phyloP scores from a whole-genome alignment of 2,329 filamentous ascomycete species.

The Microdochium trichocladiopsis region DNA sequence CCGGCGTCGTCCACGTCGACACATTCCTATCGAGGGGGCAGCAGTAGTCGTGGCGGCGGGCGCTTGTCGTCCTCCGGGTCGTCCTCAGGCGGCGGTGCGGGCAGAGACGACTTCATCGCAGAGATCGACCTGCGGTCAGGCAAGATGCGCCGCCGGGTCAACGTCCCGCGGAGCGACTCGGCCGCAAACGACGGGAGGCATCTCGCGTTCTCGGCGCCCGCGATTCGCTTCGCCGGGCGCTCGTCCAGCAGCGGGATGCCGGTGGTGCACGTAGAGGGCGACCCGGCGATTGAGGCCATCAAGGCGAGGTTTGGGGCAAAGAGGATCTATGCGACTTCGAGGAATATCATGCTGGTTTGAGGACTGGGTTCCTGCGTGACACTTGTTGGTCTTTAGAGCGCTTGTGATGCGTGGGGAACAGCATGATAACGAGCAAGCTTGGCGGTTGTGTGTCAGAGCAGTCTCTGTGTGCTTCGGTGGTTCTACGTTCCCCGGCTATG shows the following conservation, averaged over 20 bases:
- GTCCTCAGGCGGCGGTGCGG: not conserved
- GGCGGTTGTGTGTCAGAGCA: too few relatives aligned
- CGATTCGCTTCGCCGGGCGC: conserved; percentile 15
- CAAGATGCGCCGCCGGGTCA: conserved; percentile 16
- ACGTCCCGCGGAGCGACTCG: conserved; percentile 13
- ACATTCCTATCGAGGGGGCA: not conserved
- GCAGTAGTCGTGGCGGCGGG: not conserved
- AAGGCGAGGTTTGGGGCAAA: conserved; percentile 11
- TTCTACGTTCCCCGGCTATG: too few relatives aligned
- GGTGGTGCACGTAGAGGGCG: conserved; percentile 11
- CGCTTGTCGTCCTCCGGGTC: not conserved
- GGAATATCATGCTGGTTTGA: conserved; percentile 15
- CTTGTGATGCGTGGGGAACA: too few relatives aligned
- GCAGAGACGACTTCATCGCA: conserved; percentile 14
- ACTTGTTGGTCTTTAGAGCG: too few relatives aligned
- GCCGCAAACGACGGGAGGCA: conserved; percentile 11
- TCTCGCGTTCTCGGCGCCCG: conserved; percentile 14
- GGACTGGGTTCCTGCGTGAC: not conserved
- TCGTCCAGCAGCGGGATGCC: conserved; percentile 14
- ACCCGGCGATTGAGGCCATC: conserved; percentile 12
- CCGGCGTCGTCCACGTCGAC: not conserved
- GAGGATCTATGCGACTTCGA: conserved; percentile 14
- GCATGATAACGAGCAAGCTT: too few relatives aligned
- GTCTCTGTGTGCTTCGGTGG: too few relatives aligned
- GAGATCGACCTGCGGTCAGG: conserved; percentile 16